Evolutionary conservation across 2,329 filamentous ascomycete genomes (phyloP), one percentile per base, ranked within the genome.

Genomic region (Aspergillus persii): DNA sequence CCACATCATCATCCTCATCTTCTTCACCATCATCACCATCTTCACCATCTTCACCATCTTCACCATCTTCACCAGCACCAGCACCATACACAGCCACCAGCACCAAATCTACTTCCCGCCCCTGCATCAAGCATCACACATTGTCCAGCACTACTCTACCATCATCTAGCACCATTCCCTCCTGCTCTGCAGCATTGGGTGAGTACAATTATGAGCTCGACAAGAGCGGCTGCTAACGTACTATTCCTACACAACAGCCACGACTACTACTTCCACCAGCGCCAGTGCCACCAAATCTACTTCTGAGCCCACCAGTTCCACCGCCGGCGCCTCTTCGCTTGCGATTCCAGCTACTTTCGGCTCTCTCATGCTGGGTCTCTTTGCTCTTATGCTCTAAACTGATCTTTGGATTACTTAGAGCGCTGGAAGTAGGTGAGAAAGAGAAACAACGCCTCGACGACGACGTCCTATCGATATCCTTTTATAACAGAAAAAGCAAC

Each of bases 281-380:
- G 50, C 61, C 7, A 50, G 59, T 9, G 62, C 68, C 11, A 59
- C 59, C 7, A 27, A 59, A 12, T 52, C 59, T 23, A 49, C 59
- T 15, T 63, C 68, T 7, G 68, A 65, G 12, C 56, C 68, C 12
- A 68, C 68, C 23, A 62, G 62, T 33, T 63, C 66, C 29, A 63
- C 66, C 26, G 71, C 67, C 50, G 70, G 68, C 33, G 69, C 70
- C 44, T 66, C 66, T 9, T 33, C 64, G 6, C 54, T 73, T n/a
- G 55, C 66, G 36, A 64, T 69, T 15, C 68, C 71, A n/a, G 66
- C 63, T 29, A 62, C 68, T n/a, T 64, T 65, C 7, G 70, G 71
- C n/a, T 65, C 69, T 30, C 57, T 73, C 31, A 59, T 72, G 51
- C 44, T 72, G 46, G 65, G 68, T 36, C 59, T 72, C 12, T 62